Percentiles rank a stretch among this genome's conserved stretches.
phyloP scores from a whole-genome alignment of 2,329 filamentous ascomycete genomes.

The Venturia nashicola region DNA sequence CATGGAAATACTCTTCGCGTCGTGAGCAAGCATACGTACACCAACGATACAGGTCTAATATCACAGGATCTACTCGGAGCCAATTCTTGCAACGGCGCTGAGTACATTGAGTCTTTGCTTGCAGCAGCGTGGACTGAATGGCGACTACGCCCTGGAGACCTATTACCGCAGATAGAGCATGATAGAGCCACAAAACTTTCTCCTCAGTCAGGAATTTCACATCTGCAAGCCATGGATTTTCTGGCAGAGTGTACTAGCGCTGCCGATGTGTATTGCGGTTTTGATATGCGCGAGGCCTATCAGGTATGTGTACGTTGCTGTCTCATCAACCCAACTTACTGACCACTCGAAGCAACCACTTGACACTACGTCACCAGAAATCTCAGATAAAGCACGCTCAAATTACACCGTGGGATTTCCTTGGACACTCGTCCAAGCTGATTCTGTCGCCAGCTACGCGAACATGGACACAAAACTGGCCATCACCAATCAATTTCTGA shows the following conservation, averaged over 20 bases:
- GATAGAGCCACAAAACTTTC: not conserved
- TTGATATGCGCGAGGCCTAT: constrained; percentile 29
- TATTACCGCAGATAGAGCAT: not conserved
- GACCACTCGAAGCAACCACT: constrained; percentile 2
- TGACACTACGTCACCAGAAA: constrained; percentile 3
- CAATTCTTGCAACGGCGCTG: not conserved
- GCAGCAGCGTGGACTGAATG: constrained; percentile 4
- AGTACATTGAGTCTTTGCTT: constrained; percentile 1
- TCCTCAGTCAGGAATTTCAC: not conserved
- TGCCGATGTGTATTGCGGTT: constrained; percentile 47
- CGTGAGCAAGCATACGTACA: constrained; percentile 69
- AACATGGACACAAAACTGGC: constrained; percentile 23
- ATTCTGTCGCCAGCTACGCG: constrained; percentile 33
- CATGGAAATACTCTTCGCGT: constrained; percentile 60
- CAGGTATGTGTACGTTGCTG: not conserved
- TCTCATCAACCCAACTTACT: not conserved
- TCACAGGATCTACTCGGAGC: not conserved
- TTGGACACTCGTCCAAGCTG: constrained; percentile 32
- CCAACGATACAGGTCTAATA: constrained; percentile 16
- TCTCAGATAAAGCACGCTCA: not conserved
- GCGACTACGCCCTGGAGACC: constrained; percentile 18
- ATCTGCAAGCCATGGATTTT: constrained; percentile 21
- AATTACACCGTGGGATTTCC: constrained; percentile 3
- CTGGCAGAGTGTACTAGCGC: constrained; percentile 52
- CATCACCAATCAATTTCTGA: constrained; percentile 20